Evolutionary conservation across 2,329 filamentous ascomycete genomes (phyloP), one percentile per base, ranked within the genome.

Genomic region (Colletotrichum caudatum): DNA sequence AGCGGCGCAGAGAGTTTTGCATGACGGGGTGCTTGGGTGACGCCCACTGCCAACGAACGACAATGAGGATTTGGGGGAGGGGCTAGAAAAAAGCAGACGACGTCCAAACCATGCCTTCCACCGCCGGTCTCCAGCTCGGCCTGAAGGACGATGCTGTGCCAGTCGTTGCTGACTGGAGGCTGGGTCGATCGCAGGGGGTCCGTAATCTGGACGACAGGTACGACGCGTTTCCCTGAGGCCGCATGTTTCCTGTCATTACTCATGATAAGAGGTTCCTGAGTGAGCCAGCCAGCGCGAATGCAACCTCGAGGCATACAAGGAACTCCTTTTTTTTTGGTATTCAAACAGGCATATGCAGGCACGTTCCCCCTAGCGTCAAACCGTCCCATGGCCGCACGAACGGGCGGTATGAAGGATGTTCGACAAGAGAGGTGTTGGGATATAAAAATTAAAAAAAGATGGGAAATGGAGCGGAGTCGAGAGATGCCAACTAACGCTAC

Each of bases 311-410:
- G 62, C 33, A 33, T 33, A 26, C 18, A n/a, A 46, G 50, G n/a
- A 58, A 58, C 18, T 20, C n/a, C 5, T 46, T 20, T 35, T 3
- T 29, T 37, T 20, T 35, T 16, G 39, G 26, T 39, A n/a, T 48
- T n/a, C 41, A 18, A 67, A 57, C 33, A 66, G 66, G 67, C 48
- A 46, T 29, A 35, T 7, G 46, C 56, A 29, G 50, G 23, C 20
- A 29, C 51, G 33, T n/a, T n/a, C 9, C 9, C 46, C 29, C 46
- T 69, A 59, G 65, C 69, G 48, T 72, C 69, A 60, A 64, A 72
- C 59, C 54, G 48, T 72, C 65, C 54, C 54, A 69, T 60, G n/a
- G 35, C 18, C 23, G n/a, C 35, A 51, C 68, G 68, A 71, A 71
- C 64, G 54, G 64, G 64, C 58, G 14, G 11, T 64, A 66, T 50